Conservation (phyloP, 208 protist species). For the Novymonas esmeraldas region DNA sequence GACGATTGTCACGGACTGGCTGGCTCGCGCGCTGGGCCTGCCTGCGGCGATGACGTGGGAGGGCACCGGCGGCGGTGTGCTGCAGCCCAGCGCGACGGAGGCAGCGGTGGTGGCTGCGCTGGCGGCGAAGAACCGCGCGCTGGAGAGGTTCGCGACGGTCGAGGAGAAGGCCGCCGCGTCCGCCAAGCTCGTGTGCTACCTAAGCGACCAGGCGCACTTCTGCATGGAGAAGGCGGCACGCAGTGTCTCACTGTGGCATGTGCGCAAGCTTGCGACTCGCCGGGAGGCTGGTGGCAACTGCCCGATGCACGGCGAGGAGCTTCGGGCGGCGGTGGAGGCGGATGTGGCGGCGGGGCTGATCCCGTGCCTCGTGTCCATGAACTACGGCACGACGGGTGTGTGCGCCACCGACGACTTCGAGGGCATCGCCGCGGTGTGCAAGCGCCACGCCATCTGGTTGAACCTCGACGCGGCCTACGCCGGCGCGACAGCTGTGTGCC, state of each 20-base stretch:
- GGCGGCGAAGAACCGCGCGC: constrained; percentile 44
- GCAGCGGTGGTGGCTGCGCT: constrained; percentile 46
- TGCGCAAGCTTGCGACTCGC: constrained; percentile 30
- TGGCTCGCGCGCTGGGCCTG: constrained; percentile 45
- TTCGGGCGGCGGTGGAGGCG: constrained; percentile 40
- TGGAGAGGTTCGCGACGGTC: constrained; percentile 17
- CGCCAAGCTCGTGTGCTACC: constrained; percentile 47
- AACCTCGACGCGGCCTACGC: constrained; percentile 72
- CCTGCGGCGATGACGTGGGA: constrained; percentile 48
- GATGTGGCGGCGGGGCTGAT: constrained; percentile 48
- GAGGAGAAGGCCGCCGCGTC: constrained; percentile 35
- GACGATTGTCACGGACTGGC: constrained; percentile 67
- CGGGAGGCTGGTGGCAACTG: constrained; percentile 39
- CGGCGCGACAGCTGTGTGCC: constrained; percentile 51
- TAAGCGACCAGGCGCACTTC: constrained; percentile 59
- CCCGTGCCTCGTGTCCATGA: constrained; percentile 55
- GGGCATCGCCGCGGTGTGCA: constrained; percentile 36
- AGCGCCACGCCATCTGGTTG: constrained; percentile 50
- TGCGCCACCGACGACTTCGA: constrained; percentile 57
- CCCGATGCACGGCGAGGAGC: constrained; percentile 39
- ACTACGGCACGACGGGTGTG: constrained; percentile 61
- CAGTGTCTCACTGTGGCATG: constrained; percentile 42
- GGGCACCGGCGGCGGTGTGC: constrained; percentile 47
- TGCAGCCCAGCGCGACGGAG: constrained; percentile 61
- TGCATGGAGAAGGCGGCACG: constrained; percentile 55